phyloP scores from a whole-genome alignment of 2,329 filamentous ascomycete genomes.

The Pseudomassariella vexata region DNA sequence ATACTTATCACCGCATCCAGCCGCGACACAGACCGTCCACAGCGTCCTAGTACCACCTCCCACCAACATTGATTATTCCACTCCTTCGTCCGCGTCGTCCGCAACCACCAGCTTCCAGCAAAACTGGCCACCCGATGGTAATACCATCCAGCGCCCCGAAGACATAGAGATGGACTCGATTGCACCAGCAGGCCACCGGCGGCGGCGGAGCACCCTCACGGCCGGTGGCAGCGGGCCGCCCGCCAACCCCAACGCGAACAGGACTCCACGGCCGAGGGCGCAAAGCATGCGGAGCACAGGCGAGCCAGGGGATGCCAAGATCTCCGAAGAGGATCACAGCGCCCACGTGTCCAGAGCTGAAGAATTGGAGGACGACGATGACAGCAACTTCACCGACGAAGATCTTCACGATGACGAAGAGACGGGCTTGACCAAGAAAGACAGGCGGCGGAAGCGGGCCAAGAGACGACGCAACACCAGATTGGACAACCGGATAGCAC shows the following conservation, averaged over 20 bases:
- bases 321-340: conserved; percentile 35
- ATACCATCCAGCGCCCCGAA: conserved; percentile 22
- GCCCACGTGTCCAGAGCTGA: conserved; percentile 12
- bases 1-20: neutral
- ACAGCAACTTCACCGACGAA: conserved; percentile 58
- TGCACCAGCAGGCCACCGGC: conserved; percentile 41
- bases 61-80: conserved; percentile 18
- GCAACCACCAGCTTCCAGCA: conserved; percentile 27
- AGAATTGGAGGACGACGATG: conserved; percentile 26
- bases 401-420: conserved; percentile 83
- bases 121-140: conserved; percentile 20
- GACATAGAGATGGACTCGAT: conserved; percentile 54
- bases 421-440: conserved; percentile 72
- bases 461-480: conserved; percentile 62
- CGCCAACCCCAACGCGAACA: conserved; percentile 5
- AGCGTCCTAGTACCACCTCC: conserved; percentile 14
- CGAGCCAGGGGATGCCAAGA: conserved; percentile 35
- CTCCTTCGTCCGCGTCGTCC: conserved; percentile 24
- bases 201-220: conserved; percentile 50
- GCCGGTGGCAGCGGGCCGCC: conserved; percentile 26
- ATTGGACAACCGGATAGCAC: conserved; percentile 64
- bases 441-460: conserved; percentile 61
- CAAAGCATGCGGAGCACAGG: conserved; percentile 19
- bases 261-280: conserved; percentile 19
- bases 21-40: conserved; percentile 12